Base-by-base conservation (phyloP, 345 rosid genomes). In the Excoecaria agallocha region DNA sequence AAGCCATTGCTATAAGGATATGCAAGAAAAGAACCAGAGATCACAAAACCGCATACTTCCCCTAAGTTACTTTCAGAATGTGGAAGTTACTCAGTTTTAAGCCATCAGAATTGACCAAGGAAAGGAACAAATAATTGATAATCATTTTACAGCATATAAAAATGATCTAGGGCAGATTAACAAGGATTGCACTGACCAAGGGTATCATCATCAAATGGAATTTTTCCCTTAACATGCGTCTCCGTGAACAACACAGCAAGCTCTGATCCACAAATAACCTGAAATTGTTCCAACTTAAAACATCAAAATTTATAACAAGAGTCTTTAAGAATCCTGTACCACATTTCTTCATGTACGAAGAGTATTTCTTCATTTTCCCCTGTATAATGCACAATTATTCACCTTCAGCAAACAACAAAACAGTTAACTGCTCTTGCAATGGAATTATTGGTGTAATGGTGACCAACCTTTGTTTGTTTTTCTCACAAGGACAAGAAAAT, bases 181-280 rank as follows among this genome's bases (percentile, higher is more conserved):
- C 50, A 24, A 69, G 66, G 71, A 77, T 22, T 69, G 55, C 68
- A 90, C 97, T 84, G 81, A 93, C 99, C 96, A 78, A 95, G 87
- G 64, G 73, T 70, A 74, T 85, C 89, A 66, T 88, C 88, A 48
- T 88, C 82, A 74, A 84, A 93, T 54, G 93, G 84, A 80, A 85
- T 75, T 79, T 86, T 90, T 69, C 88, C 96, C 78, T 93, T 95
- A 60, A 83, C 88, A 69, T 93, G 90, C 5, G 88, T 83, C 77
- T 91, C 98, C 30, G 91, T 90, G 52, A 89, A 89, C 81, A 88
- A 73, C 10, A 86, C 76, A 74, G 91, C 93, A 79, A 95, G 97
- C 81, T 95, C 96, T 0, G 97, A 91, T 49, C 98, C 99, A 78
- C 98, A 95, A 52, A 88, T 91, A 64, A 95, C 81, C 98, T 95